Conservation (phyloP, 2,329 filamentous ascomycete genomes). For the Zasmidium angulare region DNA sequence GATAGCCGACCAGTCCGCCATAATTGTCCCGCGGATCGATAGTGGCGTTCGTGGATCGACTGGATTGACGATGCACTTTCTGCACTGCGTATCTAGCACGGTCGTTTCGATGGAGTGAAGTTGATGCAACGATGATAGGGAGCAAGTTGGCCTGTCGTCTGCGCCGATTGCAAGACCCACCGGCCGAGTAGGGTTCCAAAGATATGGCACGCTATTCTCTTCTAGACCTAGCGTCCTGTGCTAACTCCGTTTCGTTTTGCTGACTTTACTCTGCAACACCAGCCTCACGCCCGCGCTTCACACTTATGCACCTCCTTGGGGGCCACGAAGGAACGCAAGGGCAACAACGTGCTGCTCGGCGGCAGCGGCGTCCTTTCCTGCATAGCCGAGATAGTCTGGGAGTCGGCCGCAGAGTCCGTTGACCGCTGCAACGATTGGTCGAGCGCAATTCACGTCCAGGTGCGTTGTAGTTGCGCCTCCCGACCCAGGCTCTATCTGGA, state of each 20-base stretch:
- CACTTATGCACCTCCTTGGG: not conserved
- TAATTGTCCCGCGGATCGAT: not conserved
- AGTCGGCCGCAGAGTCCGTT: not conserved
- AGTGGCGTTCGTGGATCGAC: not conserved
- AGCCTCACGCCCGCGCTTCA: not conserved
- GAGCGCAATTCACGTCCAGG: not conserved
- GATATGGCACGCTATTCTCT: not conserved
- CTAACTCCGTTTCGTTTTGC: not conserved
- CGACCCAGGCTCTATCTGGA: not conserved
- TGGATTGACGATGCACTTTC: too few relatives aligned
- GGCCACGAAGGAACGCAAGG: not conserved
- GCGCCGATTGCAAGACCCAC: not conserved
- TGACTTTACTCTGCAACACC: not conserved
- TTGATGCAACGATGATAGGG: not conserved
- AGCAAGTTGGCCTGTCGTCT: not conserved
- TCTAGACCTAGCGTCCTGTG: too few relatives aligned
- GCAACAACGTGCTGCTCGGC: not conserved
- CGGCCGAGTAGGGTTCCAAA: not conserved
- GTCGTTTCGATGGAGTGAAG: conserved; percentile 1
- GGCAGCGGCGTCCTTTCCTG: not conserved
- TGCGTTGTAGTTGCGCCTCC: not conserved
- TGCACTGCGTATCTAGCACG: too few relatives aligned
- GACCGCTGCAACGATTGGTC: not conserved
- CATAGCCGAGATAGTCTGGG: not conserved
- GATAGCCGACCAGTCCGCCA: not conserved